phyloP scores from a whole-genome alignment of 2,329 filamentous ascomycete species.

The Karstenula rhodostoma region DNA sequence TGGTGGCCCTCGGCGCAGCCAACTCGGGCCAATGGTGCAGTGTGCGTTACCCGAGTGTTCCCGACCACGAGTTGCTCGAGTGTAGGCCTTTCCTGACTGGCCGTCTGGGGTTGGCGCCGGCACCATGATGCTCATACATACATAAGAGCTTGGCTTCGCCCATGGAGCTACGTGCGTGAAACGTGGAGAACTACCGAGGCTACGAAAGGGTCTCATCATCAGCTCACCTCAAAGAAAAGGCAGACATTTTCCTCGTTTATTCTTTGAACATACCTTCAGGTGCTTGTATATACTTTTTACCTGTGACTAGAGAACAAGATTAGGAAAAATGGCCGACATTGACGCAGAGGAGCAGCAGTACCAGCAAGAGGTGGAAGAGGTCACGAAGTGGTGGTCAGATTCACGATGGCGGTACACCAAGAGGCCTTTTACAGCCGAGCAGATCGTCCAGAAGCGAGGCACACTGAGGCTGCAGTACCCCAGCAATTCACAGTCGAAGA shows the following conservation, averaged over 20 bases:
- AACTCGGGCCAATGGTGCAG: conserved; percentile 46
- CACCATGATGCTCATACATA: conserved; percentile 32
- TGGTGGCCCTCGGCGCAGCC: conserved; percentile 37
- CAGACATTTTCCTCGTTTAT: neutral
- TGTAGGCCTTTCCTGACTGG: conserved; percentile 27
- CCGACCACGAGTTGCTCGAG: conserved; percentile 34
- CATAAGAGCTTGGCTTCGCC: conserved; percentile 44
- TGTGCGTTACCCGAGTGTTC: conserved; percentile 37
- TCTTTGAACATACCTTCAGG: neutral
- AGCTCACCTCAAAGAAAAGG: conserved; percentile 23
- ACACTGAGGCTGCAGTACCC: conserved; percentile 91
- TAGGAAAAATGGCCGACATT: conserved; percentile 40
- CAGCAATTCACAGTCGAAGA: conserved; percentile 88
- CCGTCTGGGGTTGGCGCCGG: conserved; percentile 25
- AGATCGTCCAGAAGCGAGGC: conserved; percentile 95
- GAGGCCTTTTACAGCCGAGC: conserved; percentile 92
- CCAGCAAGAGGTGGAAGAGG: conserved; percentile 81
- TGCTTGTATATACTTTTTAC: neutral
- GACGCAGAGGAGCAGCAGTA: conserved; percentile 78
- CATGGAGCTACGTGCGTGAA: neutral
- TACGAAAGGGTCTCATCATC: conserved; percentile 35
- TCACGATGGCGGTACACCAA: conserved; percentile 92
- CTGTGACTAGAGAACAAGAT: neutral
- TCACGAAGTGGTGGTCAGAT: conserved; percentile 95
- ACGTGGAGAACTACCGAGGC: conserved; percentile 27